These are phyloP conservation scores for Cochlearia excelsa DNA, from an alignment of 345 rosid genomes.

Conservation along the genomic window DNA sequence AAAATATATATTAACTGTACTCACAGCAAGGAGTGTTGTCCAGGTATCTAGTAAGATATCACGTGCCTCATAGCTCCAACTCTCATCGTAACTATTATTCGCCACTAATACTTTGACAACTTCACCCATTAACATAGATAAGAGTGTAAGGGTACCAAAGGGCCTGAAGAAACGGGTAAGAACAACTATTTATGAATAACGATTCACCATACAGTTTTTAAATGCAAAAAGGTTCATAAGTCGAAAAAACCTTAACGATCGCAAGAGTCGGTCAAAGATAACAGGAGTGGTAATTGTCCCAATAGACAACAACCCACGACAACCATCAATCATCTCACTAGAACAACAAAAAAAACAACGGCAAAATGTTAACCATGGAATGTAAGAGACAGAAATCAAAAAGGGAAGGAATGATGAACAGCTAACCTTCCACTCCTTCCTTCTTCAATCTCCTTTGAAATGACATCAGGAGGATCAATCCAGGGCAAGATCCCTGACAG, in stretches of 20 bases:
- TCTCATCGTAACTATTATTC: conserved; percentile 61
- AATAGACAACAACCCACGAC: conserved; percentile 84
- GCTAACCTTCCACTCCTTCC: conserved; percentile 89
- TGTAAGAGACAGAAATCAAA: conserved; percentile 33
- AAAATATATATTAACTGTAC: conserved; percentile 27
- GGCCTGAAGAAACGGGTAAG: conserved; percentile 59
- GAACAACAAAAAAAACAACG: conserved; percentile 28
- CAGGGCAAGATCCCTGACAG: conserved; percentile 83
- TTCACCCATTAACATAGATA: conserved; percentile 87
- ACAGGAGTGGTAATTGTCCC: conserved; percentile 69
- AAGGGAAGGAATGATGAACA: conserved; percentile 20
- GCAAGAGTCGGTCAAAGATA: conserved; percentile 75
- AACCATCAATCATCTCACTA: conserved; percentile 98
- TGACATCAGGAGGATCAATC: conserved; percentile 85
- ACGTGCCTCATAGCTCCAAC: conserved; percentile 98
- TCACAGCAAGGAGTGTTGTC: conserved; percentile 81
- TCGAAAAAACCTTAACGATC: conserved; percentile 67
- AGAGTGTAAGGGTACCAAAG: conserved; percentile 73
- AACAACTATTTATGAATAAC: conserved; percentile 15
- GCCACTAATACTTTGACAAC: conserved; percentile 73
- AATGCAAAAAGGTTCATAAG: conserved; percentile 3
- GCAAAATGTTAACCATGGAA: conserved; percentile 23
- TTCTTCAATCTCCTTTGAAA: conserved; percentile 71
- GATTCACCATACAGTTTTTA: conserved; percentile 14
- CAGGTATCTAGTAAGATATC: conserved; percentile 95